Evolutionary conservation across 805 yeast genomes (phyloP), one percentile per base, ranked within the genome.

Genomic region (Starmera quercuum): DNA sequence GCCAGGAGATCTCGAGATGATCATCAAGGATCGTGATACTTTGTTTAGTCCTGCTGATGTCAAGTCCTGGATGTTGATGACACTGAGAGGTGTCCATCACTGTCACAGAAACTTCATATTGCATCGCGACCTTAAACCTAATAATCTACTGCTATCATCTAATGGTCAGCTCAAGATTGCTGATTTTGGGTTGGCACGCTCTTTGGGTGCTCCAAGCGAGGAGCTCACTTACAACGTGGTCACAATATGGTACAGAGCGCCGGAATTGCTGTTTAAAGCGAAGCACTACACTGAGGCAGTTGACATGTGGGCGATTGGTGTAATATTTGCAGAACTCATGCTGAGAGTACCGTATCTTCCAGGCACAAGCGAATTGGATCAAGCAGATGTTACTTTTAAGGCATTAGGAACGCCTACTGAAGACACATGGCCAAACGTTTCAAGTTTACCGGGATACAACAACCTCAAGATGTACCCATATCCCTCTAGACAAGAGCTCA

Each of bases 331-430:
- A 1, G 99, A 92, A 50, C 61, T 92, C 46, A 86, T 92, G 96
- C 65, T 92, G 44, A 68, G 99, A 51, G 85, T 85, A 4, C 98
- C 99, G 2, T 92, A 92, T 56, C 59, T 94, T 29, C 95, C 99
- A 0, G 98, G 97, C 1, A 77, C 75, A 46, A 86, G 83, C 44
- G 98, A 92, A 54, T 56, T 75, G 2, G 95, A 88, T 51, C 99
- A 92, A 54, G 59, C 88, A 26, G 94, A 83, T 31, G 83, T 87
- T n/a, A 92, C 97, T 0, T 90, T 92, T 55, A 76, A 84, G 50
- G 98, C 97, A 0, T 61, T 90, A 38, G 99, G 99, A 0, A 88
- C 98, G 0, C 98, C 99, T 5, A 83, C 95, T 0, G 96, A 88
- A 44, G 76, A 71, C 21, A 76, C 66, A 3, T 92, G 98, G 98